Evolutionary conservation across 257 asterid genomes (phyloP).

Genomic region (Henckelia pumila): DNA sequence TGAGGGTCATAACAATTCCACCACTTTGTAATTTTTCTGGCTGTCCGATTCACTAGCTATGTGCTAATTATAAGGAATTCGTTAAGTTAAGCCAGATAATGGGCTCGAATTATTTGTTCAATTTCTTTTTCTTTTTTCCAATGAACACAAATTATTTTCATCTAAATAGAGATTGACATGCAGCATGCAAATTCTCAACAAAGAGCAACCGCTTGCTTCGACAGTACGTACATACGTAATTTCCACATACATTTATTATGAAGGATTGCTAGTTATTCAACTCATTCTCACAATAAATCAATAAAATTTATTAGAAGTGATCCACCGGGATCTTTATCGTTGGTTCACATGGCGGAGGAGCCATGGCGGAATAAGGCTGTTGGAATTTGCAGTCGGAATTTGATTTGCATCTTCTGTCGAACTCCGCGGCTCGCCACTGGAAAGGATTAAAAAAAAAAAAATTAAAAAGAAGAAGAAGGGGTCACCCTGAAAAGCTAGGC

Average conservation of each 20-base stretch:
- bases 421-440: conserved; percentile 8
- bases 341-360: conserved; percentile 19
- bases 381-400: background rate
- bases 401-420: conserved; percentile 4
- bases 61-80: no score
- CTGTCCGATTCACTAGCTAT: no score
- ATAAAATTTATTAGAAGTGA: no score
- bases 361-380: conserved; percentile 31
- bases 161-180: background rate
- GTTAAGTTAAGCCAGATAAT: no score
- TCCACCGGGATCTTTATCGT: background rate
- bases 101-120: no score
- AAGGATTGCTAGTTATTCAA: background rate
- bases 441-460: background rate
- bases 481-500: background rate
- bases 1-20: no score
- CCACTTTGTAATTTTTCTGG: no score
- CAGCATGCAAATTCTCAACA: background rate
- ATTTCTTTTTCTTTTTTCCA: background rate
- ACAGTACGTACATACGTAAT: background rate
- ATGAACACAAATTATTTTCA: background rate
- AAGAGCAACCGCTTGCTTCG: background rate
- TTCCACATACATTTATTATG: background rate
- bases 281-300: background rate
- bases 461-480: no score